Evolutionary conservation across 306 rosid genomes (phyloP), one percentile per base, ranked within the genome.

Genomic region (Begonia fuchsioides): DNA sequence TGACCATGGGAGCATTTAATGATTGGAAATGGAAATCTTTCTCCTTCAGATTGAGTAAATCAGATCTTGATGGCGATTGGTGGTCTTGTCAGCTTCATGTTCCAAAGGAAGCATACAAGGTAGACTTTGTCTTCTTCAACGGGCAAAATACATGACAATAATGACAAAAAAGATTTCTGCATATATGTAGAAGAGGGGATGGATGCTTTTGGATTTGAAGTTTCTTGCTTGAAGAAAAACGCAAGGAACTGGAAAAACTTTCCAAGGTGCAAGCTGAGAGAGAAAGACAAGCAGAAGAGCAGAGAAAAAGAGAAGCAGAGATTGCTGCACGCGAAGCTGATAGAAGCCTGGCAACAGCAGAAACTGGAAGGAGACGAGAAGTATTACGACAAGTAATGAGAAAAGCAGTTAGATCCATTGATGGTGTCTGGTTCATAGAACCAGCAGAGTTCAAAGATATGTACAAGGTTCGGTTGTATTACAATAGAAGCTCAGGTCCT

Each of bases 11-110:
- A 61, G 94, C 85, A 47, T 85, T 81, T 67, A 90, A 90, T 60
- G 86, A 79, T 59, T 85, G 98, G 98, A 76, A 41, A 52, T 90
- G 94, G 94, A 90, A 81, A 69, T 73, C 92, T 65, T 85, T 84
- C 64, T 72, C 80, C 2, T 15, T 45, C 38, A 72, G 73, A 72
- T 70, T 90, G 57, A 63, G 49, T 58, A 75, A 70, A 72, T 58
- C 94, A 11, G 50, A 51, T 54, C 65, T 76, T 19, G 67, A 58
- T 32, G 94, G 80, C 50, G 92, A 90, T 65, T 90, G 98, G 98
- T 85, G 95, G 95, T 81, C 79, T 56, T 85, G 98, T 76, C 77
- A 60, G 32, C 16, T 85, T 52, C 70, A 79, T 51, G 82, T 90
- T 56, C 98, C 95, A 15, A 76, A 51, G 54, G 87, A 90, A 71